Percentiles rank a stretch among this genome's conserved stretches.
Evolutionary conservation across 164 flowering plant species (phyloP).

Genomic region (Annona cherimola): DNA sequence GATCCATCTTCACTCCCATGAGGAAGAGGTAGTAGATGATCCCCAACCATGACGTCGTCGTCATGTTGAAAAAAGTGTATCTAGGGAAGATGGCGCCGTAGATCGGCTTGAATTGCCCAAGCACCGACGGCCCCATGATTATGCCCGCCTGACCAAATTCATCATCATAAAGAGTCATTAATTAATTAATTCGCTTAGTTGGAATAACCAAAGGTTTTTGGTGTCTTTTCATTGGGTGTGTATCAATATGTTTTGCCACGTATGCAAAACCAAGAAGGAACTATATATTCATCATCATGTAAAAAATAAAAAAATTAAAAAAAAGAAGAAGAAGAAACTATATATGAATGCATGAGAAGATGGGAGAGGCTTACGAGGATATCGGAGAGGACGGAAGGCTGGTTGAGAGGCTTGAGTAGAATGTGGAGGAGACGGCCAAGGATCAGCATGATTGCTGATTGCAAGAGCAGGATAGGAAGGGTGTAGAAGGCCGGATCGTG

Average conservation of each 20-base stretch:
- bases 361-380: slow-evolving; percentile 18
- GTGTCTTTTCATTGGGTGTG: no score
- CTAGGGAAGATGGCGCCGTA: slow-evolving; percentile 26
- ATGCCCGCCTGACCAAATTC: slow-evolving; percentile 27
- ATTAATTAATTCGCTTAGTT: neutral
- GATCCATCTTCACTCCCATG: slow-evolving; percentile 48
- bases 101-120: slow-evolving; percentile 34
- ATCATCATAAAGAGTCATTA: no score
- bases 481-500: slow-evolving; percentile 11
- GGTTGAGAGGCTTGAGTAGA: slow-evolving; percentile 23
- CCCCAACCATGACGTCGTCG: slow-evolving; percentile 38
- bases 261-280: neutral
- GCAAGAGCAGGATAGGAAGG: slow-evolving; percentile 16
- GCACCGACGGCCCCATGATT: slow-evolving; percentile 50
- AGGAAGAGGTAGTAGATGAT: slow-evolving; percentile 47
- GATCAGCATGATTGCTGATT: neutral
- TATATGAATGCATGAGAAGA: neutral
- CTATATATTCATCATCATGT: neutral
- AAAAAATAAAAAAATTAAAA: neutral
- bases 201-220: no score
- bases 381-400: slow-evolving; percentile 18
- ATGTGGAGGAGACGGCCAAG: slow-evolving; percentile 5
- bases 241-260: no score
- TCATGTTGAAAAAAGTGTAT: slow-evolving; percentile 15
- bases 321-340: no score